Evolutionary conservation across 1,284 basidiomycete species (phyloP), one percentile per base, ranked within the genome.

Genomic region (Irpex sp.): DNA sequence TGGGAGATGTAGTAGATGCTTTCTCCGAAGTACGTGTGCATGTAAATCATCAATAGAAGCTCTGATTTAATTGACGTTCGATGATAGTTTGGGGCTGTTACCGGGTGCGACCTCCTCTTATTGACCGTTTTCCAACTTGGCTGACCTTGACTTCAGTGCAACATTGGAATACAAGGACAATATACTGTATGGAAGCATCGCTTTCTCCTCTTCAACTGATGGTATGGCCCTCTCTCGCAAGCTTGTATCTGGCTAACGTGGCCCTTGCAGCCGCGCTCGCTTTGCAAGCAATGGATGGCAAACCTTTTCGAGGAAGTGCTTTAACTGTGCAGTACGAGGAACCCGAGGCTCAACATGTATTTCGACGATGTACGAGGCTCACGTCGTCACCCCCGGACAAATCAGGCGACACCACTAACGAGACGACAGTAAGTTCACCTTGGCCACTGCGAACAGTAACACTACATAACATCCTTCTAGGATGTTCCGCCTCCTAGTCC

Each of bases 271-370:
- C 60, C 9, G 21, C 54, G 5, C 11, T 21, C n/a, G 60, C 60
- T 13, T n/a, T 61, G 17, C 7, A 17, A 17, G 33, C 15, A 6
- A 51, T 61, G 21, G 47, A 61, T 51, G 54, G 36, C 4, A 47
- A 9, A 17, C 17, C 31, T 7, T n/a, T 31, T 9, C 17, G 47
- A 33, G 11, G 15, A 36, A 13, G 31, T 3, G 6, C 6, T 11
- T 43, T 62, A 6, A 58, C 50, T 26, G 56, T 61, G 3, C 61
- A 57, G 5, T 43, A 46, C 17, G 26, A 43, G 11, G 57, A 59
- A 47, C 50, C 49, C 4, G 39, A n/a, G 2, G 43, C 51, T 15
- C 58, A 62, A 43, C 4, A 36, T 17, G 46, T 53, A 35, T 54
- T 59, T 33, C 57, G 33, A 3, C 37, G 35, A 19, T n/a, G 3